Base-by-base conservation (phyloP, 2,329 filamentous ascomycete genomes). In the Aspergillus sp. region DNA sequence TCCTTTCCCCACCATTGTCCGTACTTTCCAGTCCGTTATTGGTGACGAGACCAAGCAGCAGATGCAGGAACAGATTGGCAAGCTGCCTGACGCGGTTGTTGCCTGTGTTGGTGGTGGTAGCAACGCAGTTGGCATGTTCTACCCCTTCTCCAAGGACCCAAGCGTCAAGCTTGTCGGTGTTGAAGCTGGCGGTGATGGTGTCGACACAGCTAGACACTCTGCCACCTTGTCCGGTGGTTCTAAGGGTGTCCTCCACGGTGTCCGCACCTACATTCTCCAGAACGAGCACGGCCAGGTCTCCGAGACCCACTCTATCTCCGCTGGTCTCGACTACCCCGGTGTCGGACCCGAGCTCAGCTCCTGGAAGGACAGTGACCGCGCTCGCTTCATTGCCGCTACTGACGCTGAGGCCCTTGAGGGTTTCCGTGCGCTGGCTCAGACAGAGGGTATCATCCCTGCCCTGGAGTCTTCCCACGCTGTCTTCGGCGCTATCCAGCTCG, bases 121-220 rank as follows among this genome's bases (percentile, higher is more conserved):
- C 65, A 98, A 98, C 65, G 93, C 93, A 2, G 85, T 86, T 4
- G 93, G 93, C 71, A 98, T 97, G 90, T 98, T 98, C 75, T 94
- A 91, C 69, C 93, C 93, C 41, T 98, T 98, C 72, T 78, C 86
- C 50, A 82, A 89, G 34, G 91, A 98, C 59, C 78, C 78, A 0
- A 83, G 77, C 48, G 93, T 98, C 48, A 90, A 90, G 71, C 79
- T 96, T 4, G 76, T 97, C 9, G 93, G 93, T 52, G 90, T 98
- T 2, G 93, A 98, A 73, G 93, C 93, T 9, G 93, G 89, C 33
- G 93, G 93, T 49, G 93, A 97, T 58, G 93, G 93, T 48, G 63
- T 97, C 11, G 86, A 96, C 47, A 97, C 93, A 0, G 67, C 72
- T 6, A 82, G 88, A 37, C 93, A 98, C 71, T 88, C 85, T 39